Base-by-base conservation (phyloP, 179 eudicot genomes). In the Spinacia oleracea region DNA sequence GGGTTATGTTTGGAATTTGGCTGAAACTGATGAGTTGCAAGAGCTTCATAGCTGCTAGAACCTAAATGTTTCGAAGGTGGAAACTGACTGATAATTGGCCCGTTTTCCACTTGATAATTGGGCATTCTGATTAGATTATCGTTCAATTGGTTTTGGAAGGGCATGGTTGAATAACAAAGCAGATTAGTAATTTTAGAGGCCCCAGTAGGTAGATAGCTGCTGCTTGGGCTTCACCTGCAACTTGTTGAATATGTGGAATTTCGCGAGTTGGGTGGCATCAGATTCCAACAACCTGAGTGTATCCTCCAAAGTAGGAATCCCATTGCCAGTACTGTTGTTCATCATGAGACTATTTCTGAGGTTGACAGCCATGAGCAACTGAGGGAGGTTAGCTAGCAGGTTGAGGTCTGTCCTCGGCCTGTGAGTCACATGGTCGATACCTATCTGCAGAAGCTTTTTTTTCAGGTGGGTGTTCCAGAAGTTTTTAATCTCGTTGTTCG, bases 351-450 rank as follows among this genome's bases (percentile, higher is more conserved):
- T 69, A 55, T 29, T 75, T 66, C 77, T 70, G 40, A 81, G 73
- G 48, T 77, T 77, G 62, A 66, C 77, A 11, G 73, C 80, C 4
- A 78, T 70, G 32, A 82, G 64, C 43, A 82, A 51, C 40, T 84
- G 86, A 71, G 86, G 81, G 38, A 84, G 81, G 67, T 78, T 78
- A 6, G 84, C 80, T 11, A 84, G 73, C 66, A 78, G 20, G 42
- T 76, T 75, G 7, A 84, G 82, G 64, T 81, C 84, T 43, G 78
- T 66, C 66, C 87, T 58, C 53, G 87, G 87, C 60, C 74, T 81
- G 60, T 84, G 84, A 34, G 87, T 84, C 9, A 81, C 75, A n/a
- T 84, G 87, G 53, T 84, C 87, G 14, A 84, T 81, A 12, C 86
- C 86, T 81, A 77, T 84, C 21, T 81, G 83, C 11, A 84, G 82